Evolutionary conservation across 2,329 filamentous ascomycete species (phyloP).

Genomic region (Exophiala oligosperma): DNA sequence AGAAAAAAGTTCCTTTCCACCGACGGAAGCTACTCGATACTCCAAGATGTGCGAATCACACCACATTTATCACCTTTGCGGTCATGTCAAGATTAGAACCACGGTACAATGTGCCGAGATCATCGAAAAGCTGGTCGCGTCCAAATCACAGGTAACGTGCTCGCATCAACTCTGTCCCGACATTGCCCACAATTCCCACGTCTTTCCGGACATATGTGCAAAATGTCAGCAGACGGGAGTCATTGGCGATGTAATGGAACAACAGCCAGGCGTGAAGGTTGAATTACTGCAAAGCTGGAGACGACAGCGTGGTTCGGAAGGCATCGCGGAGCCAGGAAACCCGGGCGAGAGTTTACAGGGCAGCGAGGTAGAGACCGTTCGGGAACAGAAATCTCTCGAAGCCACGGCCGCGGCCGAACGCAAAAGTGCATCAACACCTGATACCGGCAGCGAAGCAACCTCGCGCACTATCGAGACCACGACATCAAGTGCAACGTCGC

Average conservation of each 20-base stretch:
- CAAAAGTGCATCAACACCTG: not conserved
- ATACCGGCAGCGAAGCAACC: not conserved
- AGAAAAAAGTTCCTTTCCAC: not conserved
- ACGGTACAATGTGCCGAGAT: constrained; percentile 22
- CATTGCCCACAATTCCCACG: constrained; percentile 14
- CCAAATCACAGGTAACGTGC: not conserved
- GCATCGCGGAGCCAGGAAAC: too few species aligned
- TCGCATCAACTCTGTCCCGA: constrained; percentile 13
- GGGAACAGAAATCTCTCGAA: not conserved
- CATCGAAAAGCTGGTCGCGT: constrained; percentile 16
- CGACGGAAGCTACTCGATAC: not conserved
- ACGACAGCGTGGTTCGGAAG: not conserved
- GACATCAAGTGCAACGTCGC: constrained; percentile 4
- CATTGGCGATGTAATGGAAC: constrained; percentile 15
- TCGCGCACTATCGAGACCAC: not conserved
- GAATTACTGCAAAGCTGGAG: constrained; percentile 18
- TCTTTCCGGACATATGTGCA: constrained; percentile 21
- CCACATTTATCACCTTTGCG: constrained; percentile 24
- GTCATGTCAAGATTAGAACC: constrained; percentile 23
- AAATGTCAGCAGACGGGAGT: constrained; percentile 16
- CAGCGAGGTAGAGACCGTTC: not conserved
- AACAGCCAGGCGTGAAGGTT: constrained; percentile 17
- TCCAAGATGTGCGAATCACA: constrained; percentile 24
- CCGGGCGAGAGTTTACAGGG: not conserved
- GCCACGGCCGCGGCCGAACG: not conserved